phyloP scores from a whole-genome alignment of 192 early-diverging fungal species.

The Coemansia sp. region DNA sequence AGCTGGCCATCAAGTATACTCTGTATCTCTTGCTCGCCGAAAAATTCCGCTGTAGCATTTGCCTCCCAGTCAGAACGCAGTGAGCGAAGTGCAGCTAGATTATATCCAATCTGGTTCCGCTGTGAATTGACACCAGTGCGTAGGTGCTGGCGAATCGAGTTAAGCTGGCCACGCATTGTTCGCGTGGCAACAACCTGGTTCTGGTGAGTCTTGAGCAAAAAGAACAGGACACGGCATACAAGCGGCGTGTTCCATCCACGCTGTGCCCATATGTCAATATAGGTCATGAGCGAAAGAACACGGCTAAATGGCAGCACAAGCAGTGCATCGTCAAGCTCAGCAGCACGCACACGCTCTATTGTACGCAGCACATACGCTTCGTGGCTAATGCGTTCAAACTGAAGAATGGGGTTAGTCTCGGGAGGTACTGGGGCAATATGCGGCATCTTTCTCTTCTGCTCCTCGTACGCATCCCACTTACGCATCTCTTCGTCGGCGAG shows the following conservation, averaged over 20 bases:
- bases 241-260: constrained; percentile 78
- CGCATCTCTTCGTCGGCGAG: constrained; percentile 80
- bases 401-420: constrained; percentile 65
- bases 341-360: constrained; percentile 75
- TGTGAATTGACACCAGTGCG: constrained; percentile 66
- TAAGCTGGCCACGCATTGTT: constrained; percentile 72
- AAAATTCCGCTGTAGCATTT: constrained; percentile 69
- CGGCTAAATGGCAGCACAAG: constrained; percentile 84
- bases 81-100: constrained; percentile 77
- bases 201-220: constrained; percentile 84
- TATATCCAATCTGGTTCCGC: constrained; percentile 85
- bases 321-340: constrained; percentile 87
- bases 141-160: constrained; percentile 68
- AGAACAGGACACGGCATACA: constrained; percentile 81
- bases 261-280: constrained; percentile 80
- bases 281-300: constrained; percentile 74
- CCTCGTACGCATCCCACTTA: constrained; percentile 66
- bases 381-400: constrained; percentile 62
- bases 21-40: constrained; percentile 65
- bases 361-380: constrained; percentile 81
- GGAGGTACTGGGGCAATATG: constrained; percentile 53
- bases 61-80: constrained; percentile 77
- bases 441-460: constrained; percentile 41
- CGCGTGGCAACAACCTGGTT: constrained; percentile 84
- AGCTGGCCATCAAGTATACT: constrained; percentile 53